phyloP scores from a whole-genome alignment of 306 rosid genomes.

The Morella rubra region DNA sequence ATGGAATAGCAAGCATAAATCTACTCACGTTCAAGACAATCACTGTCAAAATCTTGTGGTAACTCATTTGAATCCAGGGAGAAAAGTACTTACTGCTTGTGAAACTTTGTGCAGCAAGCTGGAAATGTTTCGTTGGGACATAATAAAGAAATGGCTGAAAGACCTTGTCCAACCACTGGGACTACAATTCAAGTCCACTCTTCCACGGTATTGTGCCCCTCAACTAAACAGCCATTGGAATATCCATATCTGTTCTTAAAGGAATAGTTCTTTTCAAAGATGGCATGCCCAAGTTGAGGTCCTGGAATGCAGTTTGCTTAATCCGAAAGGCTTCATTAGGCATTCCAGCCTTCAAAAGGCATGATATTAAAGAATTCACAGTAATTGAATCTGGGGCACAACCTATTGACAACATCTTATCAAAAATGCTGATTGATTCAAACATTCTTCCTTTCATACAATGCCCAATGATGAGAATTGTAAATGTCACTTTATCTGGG shows the following conservation, averaged over 20 bases:
- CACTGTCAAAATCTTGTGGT: constrained; percentile 11
- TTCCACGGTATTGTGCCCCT: background rate
- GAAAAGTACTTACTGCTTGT: constrained; percentile 21
- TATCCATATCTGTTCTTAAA: constrained; percentile 38
- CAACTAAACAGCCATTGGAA: constrained; percentile 46
- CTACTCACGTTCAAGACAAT: background rate
- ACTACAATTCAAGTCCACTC: constrained; percentile 1
- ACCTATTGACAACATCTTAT: constrained; percentile 68
- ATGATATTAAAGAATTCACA: constrained; percentile 56
- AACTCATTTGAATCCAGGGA: constrained; percentile 11
- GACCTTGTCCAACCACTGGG: constrained; percentile 13
- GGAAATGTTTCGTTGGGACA: constrained; percentile 13
- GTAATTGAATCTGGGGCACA: constrained; percentile 74
- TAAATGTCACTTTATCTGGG: constrained; percentile 76
- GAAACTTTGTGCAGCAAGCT: constrained; percentile 19
- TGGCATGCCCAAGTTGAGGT: constrained; percentile 25
- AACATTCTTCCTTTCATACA: constrained; percentile 82
- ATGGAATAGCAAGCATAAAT: background rate
- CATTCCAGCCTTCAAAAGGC: constrained; percentile 87
- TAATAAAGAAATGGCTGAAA: background rate
- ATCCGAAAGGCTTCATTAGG: constrained; percentile 63
- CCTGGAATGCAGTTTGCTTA: constrained; percentile 40
- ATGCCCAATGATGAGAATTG: constrained; percentile 83
- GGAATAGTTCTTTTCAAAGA: constrained; percentile 26
- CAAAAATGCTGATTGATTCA: constrained; percentile 67